Evolutionary conservation across 805 yeast genomes (phyloP).

Genomic region (Zygosaccharomyces bailii): DNA sequence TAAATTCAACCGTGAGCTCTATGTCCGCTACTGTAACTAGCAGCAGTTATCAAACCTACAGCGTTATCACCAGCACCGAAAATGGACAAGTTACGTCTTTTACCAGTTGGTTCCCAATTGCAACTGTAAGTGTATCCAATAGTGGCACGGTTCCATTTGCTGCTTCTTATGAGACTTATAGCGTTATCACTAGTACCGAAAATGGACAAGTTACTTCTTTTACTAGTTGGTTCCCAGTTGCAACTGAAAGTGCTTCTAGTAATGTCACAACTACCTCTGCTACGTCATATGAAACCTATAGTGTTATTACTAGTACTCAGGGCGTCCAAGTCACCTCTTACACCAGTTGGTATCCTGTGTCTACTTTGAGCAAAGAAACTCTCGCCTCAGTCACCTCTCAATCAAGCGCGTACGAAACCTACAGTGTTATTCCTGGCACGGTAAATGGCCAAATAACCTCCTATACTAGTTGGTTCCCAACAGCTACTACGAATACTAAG

Average conservation of each 20-base stretch:
- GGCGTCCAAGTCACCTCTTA: constrained; percentile 8
- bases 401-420: constrained; percentile 12
- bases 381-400: constrained; percentile 10
- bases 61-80: constrained; percentile 18
- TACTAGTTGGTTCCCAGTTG: constrained; percentile 7
- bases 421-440: constrained; percentile 21
- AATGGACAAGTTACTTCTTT: background rate
- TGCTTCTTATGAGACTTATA: background rate
- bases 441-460: constrained; percentile 8
- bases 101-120: constrained; percentile 8
- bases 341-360: constrained; percentile 8
- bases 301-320: constrained; percentile 19
- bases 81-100: constrained; percentile 9
- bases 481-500: constrained; percentile 16
- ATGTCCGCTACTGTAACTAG: too few relatives aligned
- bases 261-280: background rate
- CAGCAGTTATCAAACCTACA: constrained; percentile 15
- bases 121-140: constrained; percentile 12
- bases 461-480: constrained; percentile 5
- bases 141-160: constrained; percentile 12
- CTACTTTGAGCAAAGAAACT: constrained; percentile 18
- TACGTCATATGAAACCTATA: constrained; percentile 10
- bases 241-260: constrained; percentile 4
- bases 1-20: background rate
- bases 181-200: constrained; percentile 7